These are phyloP conservation scores for Cephaloascus albidus DNA, from an alignment of 805 yeast species.

Conservation along the genomic window DNA sequence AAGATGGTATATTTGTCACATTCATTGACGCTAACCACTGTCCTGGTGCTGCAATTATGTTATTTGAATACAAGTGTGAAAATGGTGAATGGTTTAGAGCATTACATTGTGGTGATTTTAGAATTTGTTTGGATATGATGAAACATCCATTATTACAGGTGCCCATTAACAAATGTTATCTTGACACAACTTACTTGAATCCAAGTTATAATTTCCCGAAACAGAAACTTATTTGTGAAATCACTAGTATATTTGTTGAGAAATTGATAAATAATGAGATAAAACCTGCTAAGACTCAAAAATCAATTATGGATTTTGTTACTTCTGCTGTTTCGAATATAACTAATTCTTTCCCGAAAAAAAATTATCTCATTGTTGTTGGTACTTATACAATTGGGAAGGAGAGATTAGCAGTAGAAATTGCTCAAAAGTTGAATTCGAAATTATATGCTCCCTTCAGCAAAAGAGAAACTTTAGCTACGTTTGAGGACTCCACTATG, in stretches of 20 bases:
- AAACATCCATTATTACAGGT: constrained; percentile 17
- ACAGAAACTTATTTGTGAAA: constrained; percentile 57
- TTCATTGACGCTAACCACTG: constrained; percentile 88
- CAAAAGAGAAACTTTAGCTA: constrained; percentile 35
- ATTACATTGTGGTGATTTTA: constrained; percentile 90
- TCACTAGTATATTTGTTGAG: constrained; percentile 45
- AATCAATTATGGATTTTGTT: constrained; percentile 20
- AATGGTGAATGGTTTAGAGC: constrained; percentile 17
- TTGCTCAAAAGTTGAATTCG: constrained; percentile 42
- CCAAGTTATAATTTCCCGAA: constrained; percentile 71
- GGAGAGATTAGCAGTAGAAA: constrained; percentile 67
- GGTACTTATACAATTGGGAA: constrained; percentile 94
- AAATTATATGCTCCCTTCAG: constrained; percentile 45
- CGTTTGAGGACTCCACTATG: constrained; percentile 35
- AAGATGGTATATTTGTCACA: constrained; percentile 39
- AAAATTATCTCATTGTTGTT: constrained; percentile 48
- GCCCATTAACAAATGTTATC: constrained; percentile 52
- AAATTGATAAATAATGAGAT: constrained; percentile 22
- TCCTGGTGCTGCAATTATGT: constrained; percentile 85
- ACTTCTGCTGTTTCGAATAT: constrained; percentile 3
- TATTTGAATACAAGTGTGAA: constrained; percentile 47
- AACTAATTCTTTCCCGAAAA: constrained; percentile 15
- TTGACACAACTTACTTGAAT: constrained; percentile 86
- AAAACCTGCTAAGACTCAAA: constrained; percentile 18
- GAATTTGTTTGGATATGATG: constrained; percentile 53